Conservation (phyloP, 2,329 filamentous ascomycete genomes). For the Phialophora chinensis region DNA sequence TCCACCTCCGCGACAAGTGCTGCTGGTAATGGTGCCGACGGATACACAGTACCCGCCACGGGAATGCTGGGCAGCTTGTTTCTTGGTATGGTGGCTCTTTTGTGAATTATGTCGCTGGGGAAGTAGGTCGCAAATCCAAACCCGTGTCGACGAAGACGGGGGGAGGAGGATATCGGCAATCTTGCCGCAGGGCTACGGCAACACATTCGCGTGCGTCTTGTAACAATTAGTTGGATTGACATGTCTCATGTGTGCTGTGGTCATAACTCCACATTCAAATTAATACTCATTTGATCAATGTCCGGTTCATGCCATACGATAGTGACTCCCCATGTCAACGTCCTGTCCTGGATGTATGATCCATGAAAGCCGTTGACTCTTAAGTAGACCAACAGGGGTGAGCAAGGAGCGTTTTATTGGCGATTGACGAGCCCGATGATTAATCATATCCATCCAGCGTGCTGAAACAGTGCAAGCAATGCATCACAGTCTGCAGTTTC, state of each 20-base stretch:
- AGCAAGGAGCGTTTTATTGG: neutral
- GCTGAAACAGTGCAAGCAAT: neutral
- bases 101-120: constrained; percentile 16
- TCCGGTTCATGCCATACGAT: neutral
- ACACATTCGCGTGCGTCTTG: neutral
- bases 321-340: neutral
- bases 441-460: neutral
- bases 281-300: neutral
- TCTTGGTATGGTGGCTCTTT: constrained; percentile 29
- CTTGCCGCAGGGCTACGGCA: neutral
- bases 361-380: neutral
- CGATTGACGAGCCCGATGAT: too few relatives aligned
- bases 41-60: constrained; percentile 24
- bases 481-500: neutral
- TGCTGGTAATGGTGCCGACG: constrained; percentile 25
- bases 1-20: constrained; percentile 20
- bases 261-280: neutral
- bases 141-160: neutral
- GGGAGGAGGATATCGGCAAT: neutral
- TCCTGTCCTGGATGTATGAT: neutral
- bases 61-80: constrained; percentile 32
- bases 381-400: neutral
- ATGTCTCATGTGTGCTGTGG: neutral
- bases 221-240: neutral
- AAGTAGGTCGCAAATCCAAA: neutral